phyloP scores from a whole-genome alignment of 371 early-diverging fungal species.

The Rhizopus microsporus region DNA sequence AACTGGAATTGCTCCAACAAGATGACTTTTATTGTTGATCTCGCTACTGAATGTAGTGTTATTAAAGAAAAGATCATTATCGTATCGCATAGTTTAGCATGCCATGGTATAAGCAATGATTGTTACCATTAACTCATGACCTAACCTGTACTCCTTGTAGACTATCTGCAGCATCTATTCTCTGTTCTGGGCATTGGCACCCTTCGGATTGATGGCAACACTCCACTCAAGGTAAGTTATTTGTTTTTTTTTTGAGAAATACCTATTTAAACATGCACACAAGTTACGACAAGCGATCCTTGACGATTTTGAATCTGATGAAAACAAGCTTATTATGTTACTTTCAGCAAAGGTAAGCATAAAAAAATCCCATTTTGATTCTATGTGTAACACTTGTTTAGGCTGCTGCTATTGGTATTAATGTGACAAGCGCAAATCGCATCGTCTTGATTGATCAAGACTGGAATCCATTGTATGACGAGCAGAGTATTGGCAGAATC shows the following conservation, averaged over 20 bases:
- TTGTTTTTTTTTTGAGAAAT: not conserved
- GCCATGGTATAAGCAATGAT: slow-evolving; percentile 38
- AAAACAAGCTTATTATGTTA: slow-evolving; percentile 60
- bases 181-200: slow-evolving; percentile 13
- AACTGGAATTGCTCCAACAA: slow-evolving; percentile 31
- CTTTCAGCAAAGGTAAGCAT: slow-evolving; percentile 64
- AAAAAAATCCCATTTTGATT: not conserved
- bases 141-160: slow-evolving; percentile 19
- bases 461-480: slow-evolving; percentile 95
- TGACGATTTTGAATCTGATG: slow-evolving; percentile 70
- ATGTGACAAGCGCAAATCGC: slow-evolving; percentile 84
- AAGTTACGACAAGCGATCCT: slow-evolving; percentile 71
- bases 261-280: no score
- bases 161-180: slow-evolving; percentile 50
- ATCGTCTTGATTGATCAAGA: slow-evolving; percentile 91
- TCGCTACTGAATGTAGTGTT: slow-evolving; percentile 30
- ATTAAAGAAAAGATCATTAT: slow-evolving; percentile 70
- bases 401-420: slow-evolving; percentile 87
- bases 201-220: slow-evolving; percentile 59
- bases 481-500: slow-evolving; percentile 86
- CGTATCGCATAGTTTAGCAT: slow-evolving; percentile 73
- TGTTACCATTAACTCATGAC: not conserved
- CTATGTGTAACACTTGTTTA: slow-evolving; percentile 17
- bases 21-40: slow-evolving; percentile 24
- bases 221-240: slow-evolving; percentile 25